Base-by-base conservation (phyloP, 2,329 filamentous ascomycete species). In the Talaromyces sp. region DNA sequence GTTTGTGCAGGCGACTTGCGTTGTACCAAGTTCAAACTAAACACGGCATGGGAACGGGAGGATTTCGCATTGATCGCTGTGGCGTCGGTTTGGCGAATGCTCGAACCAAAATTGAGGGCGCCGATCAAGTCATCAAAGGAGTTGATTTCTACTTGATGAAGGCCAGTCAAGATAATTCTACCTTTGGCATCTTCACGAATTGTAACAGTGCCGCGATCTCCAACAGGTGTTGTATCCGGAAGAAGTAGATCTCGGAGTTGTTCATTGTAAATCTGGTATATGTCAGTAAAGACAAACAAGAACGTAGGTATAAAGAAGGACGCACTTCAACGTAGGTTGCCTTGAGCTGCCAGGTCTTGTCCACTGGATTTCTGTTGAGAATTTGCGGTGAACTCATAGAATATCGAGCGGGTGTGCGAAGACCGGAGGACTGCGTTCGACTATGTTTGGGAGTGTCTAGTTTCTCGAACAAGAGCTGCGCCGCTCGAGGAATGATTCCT, bases 51-150 rank as follows among this genome's bases (percentile, higher is more conserved):
- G 1, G 95, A 99, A 69, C 95, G 92, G 11, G 95, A 99, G 0
- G 95, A 99, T 75, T 97, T 94, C 50, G 94, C 95, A 75, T 99
- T 99, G 74, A 98, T 95, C 3, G 94, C 95, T 2, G 95, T 99
- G 27, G 95, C 90, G 79, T 99, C 95, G 0, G 95, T 99, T 75
- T 99, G 95, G 67, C 95, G 90, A 74, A 99, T 96, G 27, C 90
- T 87, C 0, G 95, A 99, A 22, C 95, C 95, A 73, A 96, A 94
- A 75, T 93, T 95, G 64, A 99, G 84, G 7, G 93, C 93, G 67
- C 88, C 89, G 78, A 98, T 87, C 58, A 99, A 82, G 75, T 99
- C 95, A 5, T 98, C 93, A 9, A 93, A 90, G 0, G 91, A 97
- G 73, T 94, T 93, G 73, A 99, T 91, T 14, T 91, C 88, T 43